Conservation (phyloP, 176 grass and related monocot species). For the Neostapfia colusana region DNA sequence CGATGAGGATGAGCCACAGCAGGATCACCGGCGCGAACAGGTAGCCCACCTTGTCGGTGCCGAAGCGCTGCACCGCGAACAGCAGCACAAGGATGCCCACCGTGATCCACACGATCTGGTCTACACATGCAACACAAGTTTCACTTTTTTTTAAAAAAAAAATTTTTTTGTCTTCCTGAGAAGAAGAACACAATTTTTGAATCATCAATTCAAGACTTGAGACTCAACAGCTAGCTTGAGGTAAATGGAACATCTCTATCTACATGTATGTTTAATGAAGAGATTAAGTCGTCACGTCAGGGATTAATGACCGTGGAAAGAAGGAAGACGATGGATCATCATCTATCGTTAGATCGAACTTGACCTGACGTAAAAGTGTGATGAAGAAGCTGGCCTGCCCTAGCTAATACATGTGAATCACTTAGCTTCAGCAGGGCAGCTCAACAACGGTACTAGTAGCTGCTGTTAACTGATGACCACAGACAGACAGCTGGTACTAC, state of each 20-base stretch:
- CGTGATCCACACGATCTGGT: constrained; percentile 53
- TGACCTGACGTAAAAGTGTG: not conserved
- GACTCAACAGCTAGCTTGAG: too few species aligned
- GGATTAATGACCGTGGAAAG: not conserved
- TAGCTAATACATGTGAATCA: not conserved
- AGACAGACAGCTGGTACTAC: too few species aligned
- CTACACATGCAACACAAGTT: not conserved
- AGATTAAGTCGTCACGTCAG: not conserved
- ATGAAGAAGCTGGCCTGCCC: not conserved
- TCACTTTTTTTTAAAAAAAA: too few species aligned
- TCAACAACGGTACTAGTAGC: too few species aligned
- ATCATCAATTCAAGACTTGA: too few species aligned
- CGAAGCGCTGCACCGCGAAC: constrained; percentile 51
- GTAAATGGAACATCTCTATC: too few species aligned
- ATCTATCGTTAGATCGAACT: not conserved
- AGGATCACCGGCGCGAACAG: constrained; percentile 50
- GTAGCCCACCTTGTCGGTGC: constrained; percentile 55
- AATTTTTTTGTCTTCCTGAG: too few species aligned
- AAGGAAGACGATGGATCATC: not conserved
- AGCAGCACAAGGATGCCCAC: constrained; percentile 47
- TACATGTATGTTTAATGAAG: not conserved
- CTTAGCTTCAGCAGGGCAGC: too few species aligned
- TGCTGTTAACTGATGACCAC: too few species aligned
- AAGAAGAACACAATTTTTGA: too few species aligned
- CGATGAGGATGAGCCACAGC: constrained; percentile 57